Conservation (phyloP, 768 basidiomycete genomes). For the Rhodotorula diobovata region DNA sequence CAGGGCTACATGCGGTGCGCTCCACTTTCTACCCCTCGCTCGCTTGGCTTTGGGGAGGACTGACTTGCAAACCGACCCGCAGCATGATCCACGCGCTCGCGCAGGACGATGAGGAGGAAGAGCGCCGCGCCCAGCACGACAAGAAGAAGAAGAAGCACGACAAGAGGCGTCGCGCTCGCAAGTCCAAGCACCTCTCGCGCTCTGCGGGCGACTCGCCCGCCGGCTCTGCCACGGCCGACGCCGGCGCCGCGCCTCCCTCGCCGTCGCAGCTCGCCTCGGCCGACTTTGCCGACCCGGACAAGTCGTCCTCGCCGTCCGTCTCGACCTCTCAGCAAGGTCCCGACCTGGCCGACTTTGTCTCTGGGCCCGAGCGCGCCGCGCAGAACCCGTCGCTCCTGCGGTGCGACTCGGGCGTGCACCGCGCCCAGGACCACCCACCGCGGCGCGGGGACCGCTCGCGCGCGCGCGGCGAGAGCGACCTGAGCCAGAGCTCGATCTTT, state of each 20-base stretch:
- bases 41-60: not conserved
- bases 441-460: not conserved
- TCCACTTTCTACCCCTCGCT: too few relatives aligned
- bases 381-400: not conserved
- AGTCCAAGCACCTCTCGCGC: not conserved
- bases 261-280: not conserved
- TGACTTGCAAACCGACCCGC: not conserved
- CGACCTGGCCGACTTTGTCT: not conserved
- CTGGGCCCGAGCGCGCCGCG: not conserved
- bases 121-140: not conserved
- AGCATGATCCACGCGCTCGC: conserved; percentile 37
- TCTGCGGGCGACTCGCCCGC: not conserved
- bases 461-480: not conserved
- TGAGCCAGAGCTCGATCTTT: conserved; percentile 17
- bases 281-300: not conserved
- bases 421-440: not conserved
- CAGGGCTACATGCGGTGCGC: conserved; percentile 27
- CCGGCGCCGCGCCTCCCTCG: not conserved
- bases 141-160: not conserved
- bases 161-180: not conserved
- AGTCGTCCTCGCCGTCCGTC: not conserved
- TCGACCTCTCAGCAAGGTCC: not conserved
- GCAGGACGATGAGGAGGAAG: conserved; percentile 10
- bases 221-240: not conserved
- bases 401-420: not conserved